Base-by-base conservation (phyloP, 1,139 yeast genomes). In the Torulaspora globosa region DNA sequence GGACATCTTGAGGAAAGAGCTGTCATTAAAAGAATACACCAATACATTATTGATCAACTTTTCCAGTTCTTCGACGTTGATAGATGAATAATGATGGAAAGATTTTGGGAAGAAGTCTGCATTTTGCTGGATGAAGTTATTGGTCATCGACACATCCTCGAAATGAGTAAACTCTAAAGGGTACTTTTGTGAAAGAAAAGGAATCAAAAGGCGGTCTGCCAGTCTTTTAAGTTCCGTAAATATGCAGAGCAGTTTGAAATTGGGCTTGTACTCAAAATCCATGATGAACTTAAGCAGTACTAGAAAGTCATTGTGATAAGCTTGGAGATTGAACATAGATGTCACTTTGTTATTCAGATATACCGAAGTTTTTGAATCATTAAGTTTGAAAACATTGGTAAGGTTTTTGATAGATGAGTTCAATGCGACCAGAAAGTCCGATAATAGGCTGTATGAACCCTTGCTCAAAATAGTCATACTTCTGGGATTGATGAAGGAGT, bases 211-310 rank as follows among this genome's bases (percentile, higher is more conserved):
- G 14, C 50, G 50, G 34, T 56, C 54, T 1, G 64, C 62, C 36
- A 63, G 40, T 39, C 61, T 62, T 28, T 59, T 59, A 40, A 63
- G 44, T 40, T 62, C 65, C 3, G 59, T 55, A 36, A 56, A 63
- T n/a, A 63, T 60, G 38, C 62, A 58, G 18, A 63, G 48, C 26
- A 63, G 43, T 41, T 63, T 63, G 39, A 63, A 63, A 43, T 63
- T 63, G 15, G 67, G 67, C 8, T 63, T 62, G n/a, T 48, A 42
- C 47, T 69, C 72, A 51, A 68, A 68, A 35, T 66, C 63, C 33
- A 65, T 50, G 1, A 68, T 50, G 41, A 68, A 68, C 50, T 69
- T 68, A 1, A 69, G 56, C 30, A 68, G 55, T 35, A 62, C 59
- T 31, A 69, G 52, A 45, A 68, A 68, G 49, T 67, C 67, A 52